Conservation (phyloP, 129 eudicot genomes). For the Artemisia annua region DNA sequence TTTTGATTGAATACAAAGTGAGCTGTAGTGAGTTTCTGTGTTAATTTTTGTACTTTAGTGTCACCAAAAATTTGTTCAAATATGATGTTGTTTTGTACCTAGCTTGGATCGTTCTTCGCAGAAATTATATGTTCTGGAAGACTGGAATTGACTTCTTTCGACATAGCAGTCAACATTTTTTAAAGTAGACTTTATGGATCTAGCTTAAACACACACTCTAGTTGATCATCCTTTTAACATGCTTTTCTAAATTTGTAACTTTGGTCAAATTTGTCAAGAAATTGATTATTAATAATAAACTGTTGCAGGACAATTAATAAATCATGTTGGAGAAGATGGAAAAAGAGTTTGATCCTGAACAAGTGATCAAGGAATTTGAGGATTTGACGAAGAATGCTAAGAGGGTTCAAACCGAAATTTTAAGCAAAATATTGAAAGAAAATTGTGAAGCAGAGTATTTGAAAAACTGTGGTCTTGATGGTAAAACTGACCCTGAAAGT, state of each 20-base stretch:
- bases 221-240: not conserved
- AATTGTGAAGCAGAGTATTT: constrained; percentile 77
- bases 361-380: constrained; percentile 72
- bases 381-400: constrained; percentile 63
- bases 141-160: constrained; percentile 18
- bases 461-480: constrained; percentile 63
- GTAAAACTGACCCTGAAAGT: constrained; percentile 72
- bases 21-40: too few relatives aligned
- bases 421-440: constrained; percentile 71
- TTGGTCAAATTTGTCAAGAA: constrained; percentile 15
- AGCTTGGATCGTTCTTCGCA: not conserved
- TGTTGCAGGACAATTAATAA: constrained; percentile 17
- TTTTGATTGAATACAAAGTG: too few relatives aligned
- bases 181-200: constrained; percentile 13
- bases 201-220: constrained; percentile 4
- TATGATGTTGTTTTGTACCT: too few relatives aligned
- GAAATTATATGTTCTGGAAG: constrained; percentile 3
- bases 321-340: constrained; percentile 60
- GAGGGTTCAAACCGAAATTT: constrained; percentile 70
- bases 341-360: constrained; percentile 44
- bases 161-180: constrained; percentile 5
- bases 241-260: not conserved
- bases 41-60: too few relatives aligned
- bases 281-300: constrained; percentile 5
- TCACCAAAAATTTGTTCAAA: too few relatives aligned